Evolutionary conservation across 306 rosid genomes (phyloP), one percentile per base, ranked within the genome.

Genomic region (Vicia villosa): DNA sequence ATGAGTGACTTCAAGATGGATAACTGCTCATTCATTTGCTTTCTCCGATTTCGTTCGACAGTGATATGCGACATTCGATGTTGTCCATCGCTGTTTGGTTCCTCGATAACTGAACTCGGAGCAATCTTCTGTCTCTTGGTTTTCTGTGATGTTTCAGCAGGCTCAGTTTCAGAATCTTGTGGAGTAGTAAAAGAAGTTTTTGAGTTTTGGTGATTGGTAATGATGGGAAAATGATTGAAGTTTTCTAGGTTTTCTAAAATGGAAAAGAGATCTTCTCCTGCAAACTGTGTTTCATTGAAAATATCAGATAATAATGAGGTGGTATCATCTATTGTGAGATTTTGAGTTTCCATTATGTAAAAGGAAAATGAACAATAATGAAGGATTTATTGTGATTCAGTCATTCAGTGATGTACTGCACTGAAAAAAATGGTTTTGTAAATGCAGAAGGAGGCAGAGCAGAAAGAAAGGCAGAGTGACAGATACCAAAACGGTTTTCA

Each of bases 1-100:
- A 94, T 88, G 32, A 94, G 96, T 4, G 99, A 86, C 34, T 90
- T 83, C 76, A 94, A 69, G 4, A 87, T 91, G 0, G 95, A 43
- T 71, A 94, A 80, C 50, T 94, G 92, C 70, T 88, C 97, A 52
- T 94, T 94, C 99, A 94, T 94, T 79, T 91, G 99, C 89, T 89
- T 94, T 26, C 99, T 84, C 19, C 99, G 80, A 83, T 91, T 94
- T 52, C 99, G 89, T 70, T 94, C 99, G 62, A 94, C 97, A 0
- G 92, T 76, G 4, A 91, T 94, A 17, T 94, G 99, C 42, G 99
- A 94, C 4, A 84, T 57, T 80, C 75, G 81, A 24, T 77, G 91
- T 42, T 76, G 85, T 21, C 95, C 97, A 51, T 88, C 88, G 1
- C 63, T 70, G 77, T 80, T 81, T 1, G 72, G 63, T 63, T 87